Conservation (phyloP, 441 rosid genomes). For the Codiaeum variegatum region DNA sequence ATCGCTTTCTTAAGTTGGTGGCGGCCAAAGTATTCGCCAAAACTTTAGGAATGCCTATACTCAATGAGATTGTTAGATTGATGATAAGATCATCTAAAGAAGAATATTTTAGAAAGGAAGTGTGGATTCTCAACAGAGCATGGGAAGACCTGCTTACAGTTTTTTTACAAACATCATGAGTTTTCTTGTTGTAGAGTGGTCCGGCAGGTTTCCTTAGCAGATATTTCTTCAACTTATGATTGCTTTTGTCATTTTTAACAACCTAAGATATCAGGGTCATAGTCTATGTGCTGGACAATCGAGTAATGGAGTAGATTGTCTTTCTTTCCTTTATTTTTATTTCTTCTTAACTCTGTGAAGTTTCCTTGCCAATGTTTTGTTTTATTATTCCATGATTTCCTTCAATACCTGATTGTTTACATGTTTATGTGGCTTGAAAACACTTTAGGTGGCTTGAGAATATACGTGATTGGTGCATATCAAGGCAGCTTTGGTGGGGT, state of each 20-base stretch:
- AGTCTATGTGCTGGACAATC: background rate
- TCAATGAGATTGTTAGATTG: background rate
- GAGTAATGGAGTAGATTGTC: background rate
- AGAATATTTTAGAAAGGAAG: background rate
- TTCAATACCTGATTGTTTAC: background rate
- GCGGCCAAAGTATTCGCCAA: no score
- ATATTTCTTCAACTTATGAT: background rate
- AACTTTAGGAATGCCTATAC: background rate
- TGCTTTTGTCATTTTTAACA: background rate
- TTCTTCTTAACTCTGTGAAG: background rate
- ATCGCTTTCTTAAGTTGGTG: background rate
- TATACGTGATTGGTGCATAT: constrained; percentile 95
- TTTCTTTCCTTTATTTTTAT: background rate
- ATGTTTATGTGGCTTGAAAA: constrained; percentile 11
- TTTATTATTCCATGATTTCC: background rate
- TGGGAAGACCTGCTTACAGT: background rate
- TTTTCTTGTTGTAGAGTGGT: background rate
- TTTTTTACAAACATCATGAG: background rate
- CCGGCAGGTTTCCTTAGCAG: background rate
- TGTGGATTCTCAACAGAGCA: background rate
- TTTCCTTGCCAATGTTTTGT: background rate
- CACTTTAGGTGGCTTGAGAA: constrained; percentile 87
- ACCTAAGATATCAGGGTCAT: background rate
- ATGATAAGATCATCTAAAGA: background rate
- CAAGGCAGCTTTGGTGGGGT: constrained; percentile 99